Evolutionary conservation across 257 asterid genomes (phyloP), one percentile per base, ranked within the genome.

Genomic region (Solanum sitiens): DNA sequence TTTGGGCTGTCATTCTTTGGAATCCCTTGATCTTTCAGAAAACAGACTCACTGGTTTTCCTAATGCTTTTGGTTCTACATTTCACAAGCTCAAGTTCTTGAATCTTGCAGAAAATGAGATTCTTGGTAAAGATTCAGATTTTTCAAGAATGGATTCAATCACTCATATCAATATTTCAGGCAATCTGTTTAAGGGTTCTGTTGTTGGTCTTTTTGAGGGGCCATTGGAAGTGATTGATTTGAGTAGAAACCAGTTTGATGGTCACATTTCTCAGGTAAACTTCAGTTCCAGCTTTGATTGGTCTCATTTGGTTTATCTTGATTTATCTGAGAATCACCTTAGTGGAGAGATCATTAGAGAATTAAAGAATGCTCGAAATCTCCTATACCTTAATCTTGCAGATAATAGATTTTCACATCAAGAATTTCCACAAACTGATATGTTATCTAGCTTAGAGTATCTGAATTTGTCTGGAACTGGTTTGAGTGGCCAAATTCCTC

Each of bases 171-270:
- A 97, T 56, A 87, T 97, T 89, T 97, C 99, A 3, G 97, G 95
- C 35, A 97, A 97, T 86, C 42, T 82, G 87, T 97, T 94, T 37
- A 87, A 91, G 89, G 98, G 99, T 86, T 91, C 98, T 86, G 98
- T 92, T 89, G 90, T 92, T 61, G 94, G 92, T 42, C 85, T 95
- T 56, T 92, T 95, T 90, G 91, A 80, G 86, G 94, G 95, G 76
- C 93, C 94, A 15, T 87, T 95, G 88, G 92, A 93, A 92, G 97
- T 94, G 92, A 47, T 97, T 90, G 99, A 97, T 92, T 89, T 97
- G 94, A 95, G 98, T 93, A 93, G 92, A 85, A 97, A 97, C 91
- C 98, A 92, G 84, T 95, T 95, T 91, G 94, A 95, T 87, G 98
- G 98, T 88, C 94, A 93, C 83, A 87, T 95, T 91, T 88, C 95